phyloP scores from a whole-genome alignment of 2,329 filamentous ascomycete species.

The Pseudovirgaria hyperparasitica region DNA sequence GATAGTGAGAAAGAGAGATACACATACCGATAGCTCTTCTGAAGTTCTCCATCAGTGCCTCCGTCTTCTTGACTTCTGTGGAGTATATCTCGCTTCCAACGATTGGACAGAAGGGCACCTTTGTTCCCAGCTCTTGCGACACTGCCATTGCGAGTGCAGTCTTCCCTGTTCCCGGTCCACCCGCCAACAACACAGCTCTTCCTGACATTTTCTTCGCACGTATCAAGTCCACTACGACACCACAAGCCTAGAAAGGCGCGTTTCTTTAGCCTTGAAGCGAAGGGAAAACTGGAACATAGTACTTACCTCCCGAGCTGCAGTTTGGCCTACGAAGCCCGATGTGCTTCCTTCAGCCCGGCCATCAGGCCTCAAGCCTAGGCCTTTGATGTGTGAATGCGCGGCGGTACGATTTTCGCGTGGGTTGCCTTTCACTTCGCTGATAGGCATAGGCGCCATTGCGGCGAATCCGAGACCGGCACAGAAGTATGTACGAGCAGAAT shows the following conservation, averaged over 20 bases:
- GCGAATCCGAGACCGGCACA: slow-evolving; percentile 5
- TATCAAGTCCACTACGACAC: slow-evolving; percentile 91
- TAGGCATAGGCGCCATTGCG: slow-evolving; percentile 24
- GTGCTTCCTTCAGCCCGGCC: slow-evolving; percentile 70
- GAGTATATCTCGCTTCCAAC: slow-evolving; percentile 97
- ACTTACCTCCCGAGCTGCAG: slow-evolving; percentile 70
- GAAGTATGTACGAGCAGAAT: too few relatives aligned
- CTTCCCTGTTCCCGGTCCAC: slow-evolving; percentile 93
- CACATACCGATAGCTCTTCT: slow-evolving; percentile 72
- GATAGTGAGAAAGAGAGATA: slow-evolving; percentile 1
- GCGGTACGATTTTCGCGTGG: slow-evolving; percentile 92
- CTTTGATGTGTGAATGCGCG: slow-evolving; percentile 95
- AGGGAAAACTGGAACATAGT: background rate
- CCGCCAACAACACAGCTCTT: slow-evolving; percentile 81
- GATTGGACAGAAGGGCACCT: slow-evolving; percentile 97
- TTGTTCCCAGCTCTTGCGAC: slow-evolving; percentile 92
- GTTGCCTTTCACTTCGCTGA: slow-evolving; percentile 85
- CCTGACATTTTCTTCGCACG: slow-evolving; percentile 96
- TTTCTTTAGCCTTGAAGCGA: background rate
- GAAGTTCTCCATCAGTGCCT: slow-evolving; percentile 99
- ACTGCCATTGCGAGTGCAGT: slow-evolving; percentile 91
- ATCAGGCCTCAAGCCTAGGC: slow-evolving; percentile 74
- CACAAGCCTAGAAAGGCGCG: slow-evolving; percentile 54
- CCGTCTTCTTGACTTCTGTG: slow-evolving; percentile 98
- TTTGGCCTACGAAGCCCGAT: slow-evolving; percentile 82